A percentile compares a stretch with the other conserved stretches of the same genome.
phyloP scores from a whole-genome alignment of 345 rosid species.

The Combretum micranthum region DNA sequence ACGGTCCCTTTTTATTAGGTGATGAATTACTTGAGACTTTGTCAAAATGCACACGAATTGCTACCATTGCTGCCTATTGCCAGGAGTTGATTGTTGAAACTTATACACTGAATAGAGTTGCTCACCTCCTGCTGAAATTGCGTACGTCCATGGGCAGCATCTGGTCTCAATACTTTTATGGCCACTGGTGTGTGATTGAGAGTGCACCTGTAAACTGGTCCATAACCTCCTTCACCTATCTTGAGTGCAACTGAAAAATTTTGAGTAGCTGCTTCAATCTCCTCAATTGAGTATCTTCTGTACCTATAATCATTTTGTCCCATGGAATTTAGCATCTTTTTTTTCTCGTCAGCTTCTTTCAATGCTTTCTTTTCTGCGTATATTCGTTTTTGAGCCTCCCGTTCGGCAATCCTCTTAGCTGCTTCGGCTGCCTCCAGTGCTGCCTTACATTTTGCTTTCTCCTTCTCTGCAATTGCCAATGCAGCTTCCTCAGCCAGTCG shows the following conservation, averaged over 20 bases:
- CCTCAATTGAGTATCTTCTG: slow-evolving; percentile 59
- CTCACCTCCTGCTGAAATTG: slow-evolving; percentile 76
- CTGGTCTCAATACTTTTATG: slow-evolving; percentile 76
- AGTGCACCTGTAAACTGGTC: slow-evolving; percentile 61
- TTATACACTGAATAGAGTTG: neutral
- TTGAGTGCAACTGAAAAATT: slow-evolving; percentile 41
- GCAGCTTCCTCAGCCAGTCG: slow-evolving; percentile 53
- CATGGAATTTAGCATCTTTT: slow-evolving; percentile 18
- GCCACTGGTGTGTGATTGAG: slow-evolving; percentile 79
- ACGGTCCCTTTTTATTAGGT: too few species aligned
- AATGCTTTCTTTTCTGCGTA: slow-evolving; percentile 31
- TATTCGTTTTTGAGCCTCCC: slow-evolving; percentile 54
- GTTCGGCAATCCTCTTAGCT: slow-evolving; percentile 45
- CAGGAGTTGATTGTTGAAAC: neutral
- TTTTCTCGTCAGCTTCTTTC: slow-evolving; percentile 27
- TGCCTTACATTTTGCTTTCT: slow-evolving; percentile 48
- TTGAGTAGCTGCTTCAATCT: slow-evolving; percentile 70
- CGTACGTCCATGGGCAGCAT: slow-evolving; percentile 75
- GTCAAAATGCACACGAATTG: too few species aligned
- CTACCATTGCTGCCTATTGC: too few species aligned
- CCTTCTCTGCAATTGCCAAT: slow-evolving; percentile 44
- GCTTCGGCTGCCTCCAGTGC: slow-evolving; percentile 60
- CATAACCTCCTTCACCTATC: slow-evolving; percentile 96
- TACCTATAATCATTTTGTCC: slow-evolving; percentile 27
- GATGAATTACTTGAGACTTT: too few species aligned